Evolutionary conservation across 169 alveolate genomes (phyloP).

Genomic region (Perkinsus chesapeaki): DNA sequence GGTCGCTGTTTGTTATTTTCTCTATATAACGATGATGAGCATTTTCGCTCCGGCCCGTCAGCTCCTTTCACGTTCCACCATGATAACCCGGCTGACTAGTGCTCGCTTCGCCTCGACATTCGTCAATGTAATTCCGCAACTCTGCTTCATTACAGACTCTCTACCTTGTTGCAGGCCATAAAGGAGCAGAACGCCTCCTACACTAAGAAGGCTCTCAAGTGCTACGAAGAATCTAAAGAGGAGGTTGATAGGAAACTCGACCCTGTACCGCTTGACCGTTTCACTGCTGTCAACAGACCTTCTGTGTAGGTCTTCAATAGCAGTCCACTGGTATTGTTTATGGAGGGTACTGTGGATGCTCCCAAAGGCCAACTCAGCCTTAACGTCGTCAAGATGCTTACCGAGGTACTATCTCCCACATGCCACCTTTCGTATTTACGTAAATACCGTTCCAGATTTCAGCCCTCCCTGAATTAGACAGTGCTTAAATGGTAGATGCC

Average conservation of each 20-base stretch:
- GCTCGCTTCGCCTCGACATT: background rate
- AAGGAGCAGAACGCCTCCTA: background rate
- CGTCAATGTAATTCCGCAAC: background rate
- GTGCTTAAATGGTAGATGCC: too few relatives aligned
- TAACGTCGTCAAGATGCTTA: constrained; percentile 29
- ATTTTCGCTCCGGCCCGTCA: background rate
- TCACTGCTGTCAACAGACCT: background rate
- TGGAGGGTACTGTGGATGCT: constrained; percentile 25
- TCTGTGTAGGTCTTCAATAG: constrained; percentile 15
- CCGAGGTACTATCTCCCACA: background rate
- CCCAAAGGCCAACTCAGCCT: constrained; percentile 14
- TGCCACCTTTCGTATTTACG: too few relatives aligned
- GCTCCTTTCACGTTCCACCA: background rate
- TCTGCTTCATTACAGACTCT: background rate
- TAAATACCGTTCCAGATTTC: too few relatives aligned
- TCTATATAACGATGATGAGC: background rate
- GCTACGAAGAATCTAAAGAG: background rate
- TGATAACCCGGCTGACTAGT: background rate
- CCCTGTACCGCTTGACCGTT: background rate
- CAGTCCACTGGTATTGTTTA: constrained; percentile 20
- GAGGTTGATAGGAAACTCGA: constrained; percentile 1
- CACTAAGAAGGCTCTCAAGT: background rate
- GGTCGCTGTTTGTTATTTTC: background rate
- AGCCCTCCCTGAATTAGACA: too few relatives aligned
- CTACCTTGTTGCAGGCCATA: background rate